Evolutionary conservation across 768 basidiomycete species (phyloP).

Genomic region (Suillus subluteus): DNA sequence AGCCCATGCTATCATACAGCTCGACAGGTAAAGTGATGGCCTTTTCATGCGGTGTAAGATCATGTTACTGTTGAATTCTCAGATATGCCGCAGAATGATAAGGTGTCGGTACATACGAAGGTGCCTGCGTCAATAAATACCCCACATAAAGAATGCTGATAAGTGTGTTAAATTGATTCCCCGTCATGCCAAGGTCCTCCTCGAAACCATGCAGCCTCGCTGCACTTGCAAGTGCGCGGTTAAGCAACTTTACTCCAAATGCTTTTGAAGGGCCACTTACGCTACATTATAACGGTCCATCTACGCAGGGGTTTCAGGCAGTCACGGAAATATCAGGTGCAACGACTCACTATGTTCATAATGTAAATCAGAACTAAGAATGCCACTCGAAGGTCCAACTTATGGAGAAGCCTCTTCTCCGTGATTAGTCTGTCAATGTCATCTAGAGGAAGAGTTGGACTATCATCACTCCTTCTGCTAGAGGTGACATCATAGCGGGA

Average conservation of each 20-base stretch:
- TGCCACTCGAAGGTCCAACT: constrained; percentile 46
- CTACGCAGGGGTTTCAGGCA: constrained; percentile 31
- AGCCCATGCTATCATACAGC: constrained; percentile 74
- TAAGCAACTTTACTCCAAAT: constrained; percentile 27
- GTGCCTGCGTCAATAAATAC: constrained; percentile 76
- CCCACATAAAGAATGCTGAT: constrained; percentile 69
- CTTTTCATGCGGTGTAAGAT: constrained; percentile 63
- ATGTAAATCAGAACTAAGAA: constrained; percentile 51
- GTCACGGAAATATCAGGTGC: background rate
- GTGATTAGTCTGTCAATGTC: constrained; percentile 38
- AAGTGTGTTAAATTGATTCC: background rate
- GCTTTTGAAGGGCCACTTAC: constrained; percentile 45
- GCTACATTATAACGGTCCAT: constrained; percentile 71
- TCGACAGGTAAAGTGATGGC: constrained; percentile 68
- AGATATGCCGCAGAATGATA: background rate
- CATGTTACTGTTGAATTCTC: constrained; percentile 54
- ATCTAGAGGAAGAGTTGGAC: background rate
- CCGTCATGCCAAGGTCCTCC: background rate
- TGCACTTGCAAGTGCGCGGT: background rate
- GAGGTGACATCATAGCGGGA: background rate
- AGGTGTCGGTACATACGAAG: constrained; percentile 51
- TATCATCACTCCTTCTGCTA: background rate
- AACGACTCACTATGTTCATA: constrained; percentile 45
- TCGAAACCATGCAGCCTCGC: background rate
- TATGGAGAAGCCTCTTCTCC: constrained; percentile 46